Evolutionary conservation across 2,329 filamentous ascomycete genomes (phyloP), one percentile per base, ranked within the genome.

Genomic region (Pezicula neosporulosa): DNA sequence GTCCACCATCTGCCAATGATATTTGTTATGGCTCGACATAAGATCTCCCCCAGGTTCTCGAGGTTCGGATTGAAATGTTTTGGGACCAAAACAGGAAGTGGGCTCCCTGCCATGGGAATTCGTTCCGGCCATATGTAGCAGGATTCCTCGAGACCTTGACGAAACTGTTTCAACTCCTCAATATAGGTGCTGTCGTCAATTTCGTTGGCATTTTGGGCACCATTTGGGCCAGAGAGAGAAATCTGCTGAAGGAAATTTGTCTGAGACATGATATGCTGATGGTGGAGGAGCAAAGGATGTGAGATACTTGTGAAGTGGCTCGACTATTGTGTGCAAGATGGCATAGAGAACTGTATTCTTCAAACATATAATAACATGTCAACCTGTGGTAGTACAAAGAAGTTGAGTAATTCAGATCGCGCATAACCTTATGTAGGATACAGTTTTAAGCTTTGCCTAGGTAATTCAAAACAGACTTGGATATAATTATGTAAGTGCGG

Each of bases 1-100:
- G n/a, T 38, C 45, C 45, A 47, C 45, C 45, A 47, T 37, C 45
- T 21, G 9, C 21, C 45, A 10, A 47, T 30, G 16, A 47, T 47
- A 16, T 18, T 38, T 28, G 45, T 47, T 12, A 47, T 21, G 8
- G 45, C 45, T 18, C 45, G 45, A 38, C 28, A 36, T 18, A 47
- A 33, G 10, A 27, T 37, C 2, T 47, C 37, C n/a, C 45, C 45
- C 4, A 47, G 35, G 4, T 38, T n/a, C 12, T 47, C 45, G 13
- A 47, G 3, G 19, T 47, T 28, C 6, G 16, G n/a, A 10, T 24
- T 24, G 4, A 47, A 27, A 27, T 10, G 16, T 24, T 47, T 35
- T 21, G 45, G 45, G 10, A 47, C 36, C 5, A 47, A 3, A 16
- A 37, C 33, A 6, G 45, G 45, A 47, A 47, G 45, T 8, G 45